These are phyloP conservation scores for Amphibolis antarctica DNA, from an alignment of 106 monocot species.

Conservation along the genomic window DNA sequence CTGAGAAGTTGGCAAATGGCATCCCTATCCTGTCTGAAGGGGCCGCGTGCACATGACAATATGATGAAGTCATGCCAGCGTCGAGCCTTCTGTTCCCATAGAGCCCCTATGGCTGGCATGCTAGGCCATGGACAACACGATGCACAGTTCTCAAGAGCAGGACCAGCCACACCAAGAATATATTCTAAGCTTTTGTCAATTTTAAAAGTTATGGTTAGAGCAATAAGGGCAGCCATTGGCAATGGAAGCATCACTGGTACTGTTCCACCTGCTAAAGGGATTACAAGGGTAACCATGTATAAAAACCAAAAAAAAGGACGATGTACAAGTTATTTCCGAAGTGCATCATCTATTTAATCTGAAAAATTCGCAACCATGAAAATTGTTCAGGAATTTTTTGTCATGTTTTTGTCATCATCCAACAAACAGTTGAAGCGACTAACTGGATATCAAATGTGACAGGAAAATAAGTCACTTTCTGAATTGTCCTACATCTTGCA, in stretches of 20 bases:
- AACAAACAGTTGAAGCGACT: too few species aligned
- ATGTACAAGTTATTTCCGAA: too few species aligned
- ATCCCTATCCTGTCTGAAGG: slow-evolving; percentile 60
- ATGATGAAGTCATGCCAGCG: slow-evolving; percentile 91
- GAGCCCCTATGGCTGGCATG: slow-evolving; percentile 80
- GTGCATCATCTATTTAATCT: too few species aligned
- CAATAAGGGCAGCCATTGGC: slow-evolving; percentile 90
- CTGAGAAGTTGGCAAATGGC: slow-evolving; percentile 57
- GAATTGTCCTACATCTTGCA: too few species aligned
- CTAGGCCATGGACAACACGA: slow-evolving; percentile 67
- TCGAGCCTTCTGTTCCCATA: slow-evolving; percentile 80
- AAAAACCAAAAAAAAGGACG: too few species aligned
- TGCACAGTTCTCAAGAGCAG: slow-evolving; percentile 80
- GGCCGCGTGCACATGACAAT: slow-evolving; percentile 51
- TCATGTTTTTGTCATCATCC: too few species aligned
- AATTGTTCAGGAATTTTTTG: too few species aligned
- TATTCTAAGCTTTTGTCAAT: slow-evolving; percentile 67
- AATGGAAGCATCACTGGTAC: slow-evolving; percentile 66
- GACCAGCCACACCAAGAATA: slow-evolving; percentile 44
- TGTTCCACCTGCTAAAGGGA: slow-evolving; percentile 34
- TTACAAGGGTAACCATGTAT: background rate
- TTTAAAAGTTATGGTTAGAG: slow-evolving; percentile 90
- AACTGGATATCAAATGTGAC: too few species aligned
- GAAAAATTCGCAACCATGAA: background rate
- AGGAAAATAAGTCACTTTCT: too few species aligned